phyloP scores from a whole-genome alignment of 371 early-diverging fungal genomes.

The Hamiltosporidium magnivora region DNA sequence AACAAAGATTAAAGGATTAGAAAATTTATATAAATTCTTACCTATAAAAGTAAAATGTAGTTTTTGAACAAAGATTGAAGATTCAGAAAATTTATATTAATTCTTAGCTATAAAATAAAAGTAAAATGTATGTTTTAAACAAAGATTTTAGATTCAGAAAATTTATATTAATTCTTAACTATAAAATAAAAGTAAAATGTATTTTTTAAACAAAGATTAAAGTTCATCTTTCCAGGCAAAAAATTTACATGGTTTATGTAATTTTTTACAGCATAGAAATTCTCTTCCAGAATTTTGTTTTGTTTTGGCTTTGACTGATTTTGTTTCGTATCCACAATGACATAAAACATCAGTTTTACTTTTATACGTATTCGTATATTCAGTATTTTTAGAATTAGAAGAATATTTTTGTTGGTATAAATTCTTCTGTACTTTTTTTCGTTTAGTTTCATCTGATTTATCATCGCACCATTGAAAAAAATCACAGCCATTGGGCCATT shows the following conservation, averaged over 20 bases:
- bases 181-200: too few species aligned
- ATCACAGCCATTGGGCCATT: conserved; percentile 43
- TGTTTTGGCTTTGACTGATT: conserved; percentile 37
- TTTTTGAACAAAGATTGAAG: too few species aligned
- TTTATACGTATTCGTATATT: background rate
- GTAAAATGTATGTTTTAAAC: too few species aligned
- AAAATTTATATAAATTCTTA: too few species aligned
- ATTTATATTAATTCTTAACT: too few species aligned
- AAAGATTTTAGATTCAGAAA: too few species aligned
- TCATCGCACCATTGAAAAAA: conserved; percentile 43
- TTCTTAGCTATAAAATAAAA: too few species aligned
- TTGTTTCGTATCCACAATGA: conserved; percentile 45
- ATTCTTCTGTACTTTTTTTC: background rate
- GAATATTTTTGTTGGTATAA: background rate
- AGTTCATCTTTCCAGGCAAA: conserved; percentile 46
- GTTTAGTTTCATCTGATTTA: conserved; percentile 2
- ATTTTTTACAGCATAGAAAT: conserved; percentile 54
- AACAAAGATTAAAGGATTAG: too few species aligned
- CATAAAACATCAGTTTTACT: conserved; percentile 29
- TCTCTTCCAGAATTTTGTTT: conserved; percentile 44
- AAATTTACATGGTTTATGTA: conserved; percentile 53
- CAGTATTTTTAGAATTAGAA: background rate
- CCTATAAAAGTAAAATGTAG: too few species aligned
- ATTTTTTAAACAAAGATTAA: too few species aligned
- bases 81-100: too few species aligned